These are phyloP conservation scores for Penicillium sp. DNA, from an alignment of 2,329 filamentous ascomycete genomes.

Conservation along the genomic window DNA sequence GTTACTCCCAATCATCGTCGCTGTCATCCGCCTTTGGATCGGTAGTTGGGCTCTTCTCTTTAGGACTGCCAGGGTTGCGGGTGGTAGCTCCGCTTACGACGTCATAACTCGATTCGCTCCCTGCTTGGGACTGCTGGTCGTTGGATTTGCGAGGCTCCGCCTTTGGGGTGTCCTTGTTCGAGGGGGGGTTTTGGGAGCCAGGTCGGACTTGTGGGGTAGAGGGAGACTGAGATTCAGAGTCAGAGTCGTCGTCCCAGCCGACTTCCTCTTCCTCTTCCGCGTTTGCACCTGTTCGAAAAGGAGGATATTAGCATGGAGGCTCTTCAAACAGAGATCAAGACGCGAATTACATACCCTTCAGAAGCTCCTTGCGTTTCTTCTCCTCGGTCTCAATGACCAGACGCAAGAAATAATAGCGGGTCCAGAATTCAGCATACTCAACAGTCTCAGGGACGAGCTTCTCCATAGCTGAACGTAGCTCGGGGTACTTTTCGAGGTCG, in stretches of 20 bases:
- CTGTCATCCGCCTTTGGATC: conserved; percentile 58
- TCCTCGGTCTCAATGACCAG: conserved; percentile 94
- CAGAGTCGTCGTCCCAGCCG: conserved; percentile 73
- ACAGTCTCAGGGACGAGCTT: conserved; percentile 90
- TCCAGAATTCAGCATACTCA: conserved; percentile 91
- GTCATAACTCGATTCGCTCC: conserved; percentile 96
- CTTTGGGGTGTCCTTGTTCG: conserved; percentile 58
- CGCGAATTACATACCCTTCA: conserved; percentile 72
- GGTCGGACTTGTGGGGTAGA: conserved; percentile 48
- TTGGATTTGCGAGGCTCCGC: conserved; percentile 73
- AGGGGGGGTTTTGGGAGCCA: conserved; percentile 36
- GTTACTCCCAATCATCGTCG: conserved; percentile 78
- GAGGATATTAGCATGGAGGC: conserved; percentile 4
- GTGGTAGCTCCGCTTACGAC: conserved; percentile 82
- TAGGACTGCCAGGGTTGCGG: conserved; percentile 71
- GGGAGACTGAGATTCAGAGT: conserved; percentile 53
- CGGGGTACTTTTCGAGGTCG: conserved; percentile 84
- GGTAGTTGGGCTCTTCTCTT: conserved; percentile 49
- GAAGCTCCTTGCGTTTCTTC: conserved; percentile 80
- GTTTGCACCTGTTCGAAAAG: conserved; percentile 40
- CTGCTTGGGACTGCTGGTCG: conserved; percentile 86
- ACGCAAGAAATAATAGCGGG: conserved; percentile 90
- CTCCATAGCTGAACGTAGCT: conserved; percentile 89
- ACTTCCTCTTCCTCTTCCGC: conserved; percentile 73
- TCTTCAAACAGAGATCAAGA: background rate